Percentiles rank a stretch among this genome's conserved stretches.
These are phyloP conservation scores for Trichoderma citrinoviride DNA, from an alignment of 2,329 filamentous ascomycete species.

Conservation along the genomic window DNA sequence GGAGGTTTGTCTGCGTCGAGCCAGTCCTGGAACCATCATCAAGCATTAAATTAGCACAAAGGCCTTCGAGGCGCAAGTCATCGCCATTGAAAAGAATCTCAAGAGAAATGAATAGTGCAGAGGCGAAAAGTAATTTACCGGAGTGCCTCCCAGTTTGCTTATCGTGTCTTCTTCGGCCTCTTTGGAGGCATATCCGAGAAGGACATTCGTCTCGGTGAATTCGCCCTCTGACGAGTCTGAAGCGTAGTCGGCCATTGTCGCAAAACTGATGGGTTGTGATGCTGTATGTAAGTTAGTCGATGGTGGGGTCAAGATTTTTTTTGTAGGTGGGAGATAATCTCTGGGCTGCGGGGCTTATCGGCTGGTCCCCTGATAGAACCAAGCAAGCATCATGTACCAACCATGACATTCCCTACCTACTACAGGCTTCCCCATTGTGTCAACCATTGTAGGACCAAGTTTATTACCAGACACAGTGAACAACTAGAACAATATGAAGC, in stretches of 20 bases:
- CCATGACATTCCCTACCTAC: no score
- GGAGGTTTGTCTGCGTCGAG: slow-evolving; percentile 68
- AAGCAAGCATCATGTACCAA: no score
- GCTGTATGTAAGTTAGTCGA: slow-evolving; percentile 25
- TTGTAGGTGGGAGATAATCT: slow-evolving; percentile 25
- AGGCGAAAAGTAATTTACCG: slow-evolving; percentile 55
- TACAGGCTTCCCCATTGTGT: not conserved
- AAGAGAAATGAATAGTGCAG: not conserved
- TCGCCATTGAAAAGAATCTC: not conserved
- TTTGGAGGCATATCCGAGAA: slow-evolving; percentile 83
- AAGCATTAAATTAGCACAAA: not conserved
- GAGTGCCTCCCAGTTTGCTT: slow-evolving; percentile 82
- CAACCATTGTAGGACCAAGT: no score
- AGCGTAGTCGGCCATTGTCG: slow-evolving; percentile 71
- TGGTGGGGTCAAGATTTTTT: slow-evolving; percentile 45
- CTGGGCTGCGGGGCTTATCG: slow-evolving; percentile 34
- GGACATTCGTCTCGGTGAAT: slow-evolving; percentile 78
- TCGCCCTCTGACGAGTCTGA: slow-evolving; percentile 76
- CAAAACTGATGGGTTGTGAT: slow-evolving; percentile 20
- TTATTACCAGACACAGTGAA: not conserved
- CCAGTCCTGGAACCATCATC: slow-evolving; percentile 67
- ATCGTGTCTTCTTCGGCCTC: slow-evolving; percentile 78
- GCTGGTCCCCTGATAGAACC: not conserved
- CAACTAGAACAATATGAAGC: not conserved
- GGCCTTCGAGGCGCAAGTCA: not conserved